Base-by-base conservation (phyloP, 441 rosid species). In the Bruguiera hainesii region DNA sequence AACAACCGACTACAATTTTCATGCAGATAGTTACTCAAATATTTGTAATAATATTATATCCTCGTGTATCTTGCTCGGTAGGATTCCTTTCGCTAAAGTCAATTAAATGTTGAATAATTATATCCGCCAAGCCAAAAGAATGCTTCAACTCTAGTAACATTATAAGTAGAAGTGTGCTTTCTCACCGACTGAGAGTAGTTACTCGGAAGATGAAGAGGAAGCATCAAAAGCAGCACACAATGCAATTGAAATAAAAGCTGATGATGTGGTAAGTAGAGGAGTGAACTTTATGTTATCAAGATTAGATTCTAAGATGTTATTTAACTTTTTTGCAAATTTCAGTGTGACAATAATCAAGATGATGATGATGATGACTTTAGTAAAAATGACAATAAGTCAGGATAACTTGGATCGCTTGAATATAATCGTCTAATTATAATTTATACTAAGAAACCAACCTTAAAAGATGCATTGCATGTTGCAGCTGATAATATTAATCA, bases 71-170 rank as follows among this genome's bases (percentile, higher is more conserved):
- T 70, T 66, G 81, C 79, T 71, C 88, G 56, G 83, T 83, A 73
- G 84, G 85, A 52, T 89, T 91, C 62, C 97, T 89, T 25, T 91
- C 97, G 0, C 97, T 96, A 0, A 85, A 88, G 7, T 81, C 77
- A 19, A 67, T 94, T 75, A 91, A 84, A 76, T 75, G 73, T 39
- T 85, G 84, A 50, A 66, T 91, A 31, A 87, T 91, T 60, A 85
- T 94, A 72, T 94, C 96, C 69, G 91, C 98, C 18, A 94, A 94
- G 74, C 98, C 96, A 21, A 89, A 91, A 76, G 93, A 91, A 64
- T 93, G 91, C 68, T 91, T 82, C 55, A 82, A 87, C 78, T 76
- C 85, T 21, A 76, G 79, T 76, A 70, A 68, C 30, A 21, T 67
- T 26, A 78, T 6, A 33, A 79, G 58, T 77, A 5, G 7, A 75